Conservation (phyloP, 129 eudicot genomes). For the Artemisia annua region DNA sequence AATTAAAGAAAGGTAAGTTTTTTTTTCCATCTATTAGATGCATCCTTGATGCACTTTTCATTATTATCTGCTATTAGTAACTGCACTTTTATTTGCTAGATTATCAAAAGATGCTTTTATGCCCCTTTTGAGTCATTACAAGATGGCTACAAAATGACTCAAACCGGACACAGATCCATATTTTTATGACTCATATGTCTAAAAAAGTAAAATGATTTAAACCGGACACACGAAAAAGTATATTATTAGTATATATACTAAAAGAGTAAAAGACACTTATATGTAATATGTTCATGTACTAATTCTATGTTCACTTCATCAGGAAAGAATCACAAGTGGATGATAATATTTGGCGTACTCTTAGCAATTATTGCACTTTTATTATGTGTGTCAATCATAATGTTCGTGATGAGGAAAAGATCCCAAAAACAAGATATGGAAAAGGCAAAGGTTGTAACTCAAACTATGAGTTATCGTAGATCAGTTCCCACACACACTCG, state of each 20-base stretch:
- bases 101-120: no score
- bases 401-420: constrained; percentile 47
- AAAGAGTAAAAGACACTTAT: no score
- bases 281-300: constrained; percentile 4
- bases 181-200: no score
- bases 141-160: no score
- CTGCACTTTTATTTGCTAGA: no score
- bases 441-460: constrained; percentile 40
- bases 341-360: constrained; percentile 42
- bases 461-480: constrained; percentile 36
- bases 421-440: constrained; percentile 35
- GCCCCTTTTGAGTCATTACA: no score
- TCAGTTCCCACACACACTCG: constrained; percentile 47
- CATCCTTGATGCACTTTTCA: background rate
- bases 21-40: background rate
- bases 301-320: constrained; percentile 25
- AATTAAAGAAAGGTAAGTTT: constrained; percentile 31
- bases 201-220: no score
- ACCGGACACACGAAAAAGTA: no score
- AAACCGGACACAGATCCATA: no score
- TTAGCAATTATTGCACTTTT: constrained; percentile 47
- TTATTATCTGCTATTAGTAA: background rate
- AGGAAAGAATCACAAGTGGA: constrained; percentile 55
- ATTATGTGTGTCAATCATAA: constrained; percentile 45
- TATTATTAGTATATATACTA: no score